phyloP scores from a whole-genome alignment of 768 basidiomycete genomes.

The Clitopilus hobsonii region DNA sequence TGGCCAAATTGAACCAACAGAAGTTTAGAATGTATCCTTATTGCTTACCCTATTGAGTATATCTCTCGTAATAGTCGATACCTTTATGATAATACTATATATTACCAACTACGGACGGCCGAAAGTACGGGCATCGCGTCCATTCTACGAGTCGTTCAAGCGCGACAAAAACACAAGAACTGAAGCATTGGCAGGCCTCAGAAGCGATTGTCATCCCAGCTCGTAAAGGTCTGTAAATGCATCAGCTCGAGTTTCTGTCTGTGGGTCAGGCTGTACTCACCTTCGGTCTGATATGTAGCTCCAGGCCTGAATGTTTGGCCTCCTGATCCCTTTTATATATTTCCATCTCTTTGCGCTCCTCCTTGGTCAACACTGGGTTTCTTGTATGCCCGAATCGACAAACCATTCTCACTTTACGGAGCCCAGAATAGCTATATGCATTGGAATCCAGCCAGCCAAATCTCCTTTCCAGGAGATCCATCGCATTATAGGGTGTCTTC shows the following conservation, averaged over 20 bases:
- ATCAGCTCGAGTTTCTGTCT: no score
- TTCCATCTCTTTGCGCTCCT: background rate
- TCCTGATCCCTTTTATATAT: background rate
- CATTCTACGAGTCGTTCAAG: no score
- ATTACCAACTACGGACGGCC: no score
- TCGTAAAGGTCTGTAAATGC: background rate
- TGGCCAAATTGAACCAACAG: no score
- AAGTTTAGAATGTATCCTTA: no score
- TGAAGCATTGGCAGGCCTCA: background rate
- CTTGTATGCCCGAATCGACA: background rate
- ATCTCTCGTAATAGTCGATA: no score
- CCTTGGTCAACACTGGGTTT: background rate
- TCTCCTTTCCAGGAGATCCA: background rate
- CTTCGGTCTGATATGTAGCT: background rate
- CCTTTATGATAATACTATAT: no score
- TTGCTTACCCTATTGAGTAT: no score
- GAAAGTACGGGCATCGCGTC: no score
- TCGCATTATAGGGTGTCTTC: background rate
- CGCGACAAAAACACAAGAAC: no score
- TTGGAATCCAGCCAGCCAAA: background rate
- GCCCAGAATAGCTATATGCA: background rate
- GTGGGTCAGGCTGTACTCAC: no score
- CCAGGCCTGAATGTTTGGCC: background rate
- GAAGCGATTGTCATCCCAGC: background rate
- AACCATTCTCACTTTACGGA: background rate